Evolutionary conservation across 441 rosid species (phyloP), one percentile per base, ranked within the genome.

Genomic region (Gossypium gossypioides): DNA sequence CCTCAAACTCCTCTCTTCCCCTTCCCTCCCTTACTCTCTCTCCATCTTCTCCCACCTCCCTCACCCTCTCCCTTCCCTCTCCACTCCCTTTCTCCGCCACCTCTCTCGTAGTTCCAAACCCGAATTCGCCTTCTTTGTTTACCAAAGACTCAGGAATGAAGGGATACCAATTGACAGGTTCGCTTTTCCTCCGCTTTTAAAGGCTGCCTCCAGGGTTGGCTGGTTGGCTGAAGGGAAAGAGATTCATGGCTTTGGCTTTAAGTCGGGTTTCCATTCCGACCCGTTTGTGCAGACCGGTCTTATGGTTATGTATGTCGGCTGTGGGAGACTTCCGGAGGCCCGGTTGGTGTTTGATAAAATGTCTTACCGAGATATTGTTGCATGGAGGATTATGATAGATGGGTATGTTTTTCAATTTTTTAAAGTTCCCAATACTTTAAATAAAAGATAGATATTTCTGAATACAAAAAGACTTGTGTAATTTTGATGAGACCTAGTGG

Each of bases 341-440:
- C 87, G 84, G 9, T 67, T 75, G 48, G 34, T 77, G 85, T 90
- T 87, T 63, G 87, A 87, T 71, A 87, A 75, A 85, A 87, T 88
- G 87, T 76, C 84, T 24, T 80, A 81, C 0, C 71, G 84, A 60
- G 96, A 87, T 74, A 68, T 86, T 56, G 87, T 88, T 72, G 32
- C 86, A 0, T 90, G 96, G 91, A 81, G 82, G 72, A 80, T 74
- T 63, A 86, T 90, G 84, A 86, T 87, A 52, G 84, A 81, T 72
- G 86, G 91, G 89, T 87, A 79, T 67, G 81, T 4, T 21, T 4
- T 44, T 24, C 12, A 32, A 32, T 32, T 32, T 15, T 37, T 34
- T 8, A 0, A 21, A 21, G 16, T 63, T 18, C 25, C 8, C 3
- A 1, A 16, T 62, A 4, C 18, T 60, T 60, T 1, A 8, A 18